A percentile compares a stretch with the other conserved stretches of the same genome.
phyloP scores from a whole-genome alignment of 2,329 filamentous ascomycete species.

The Lachnellula arida region DNA sequence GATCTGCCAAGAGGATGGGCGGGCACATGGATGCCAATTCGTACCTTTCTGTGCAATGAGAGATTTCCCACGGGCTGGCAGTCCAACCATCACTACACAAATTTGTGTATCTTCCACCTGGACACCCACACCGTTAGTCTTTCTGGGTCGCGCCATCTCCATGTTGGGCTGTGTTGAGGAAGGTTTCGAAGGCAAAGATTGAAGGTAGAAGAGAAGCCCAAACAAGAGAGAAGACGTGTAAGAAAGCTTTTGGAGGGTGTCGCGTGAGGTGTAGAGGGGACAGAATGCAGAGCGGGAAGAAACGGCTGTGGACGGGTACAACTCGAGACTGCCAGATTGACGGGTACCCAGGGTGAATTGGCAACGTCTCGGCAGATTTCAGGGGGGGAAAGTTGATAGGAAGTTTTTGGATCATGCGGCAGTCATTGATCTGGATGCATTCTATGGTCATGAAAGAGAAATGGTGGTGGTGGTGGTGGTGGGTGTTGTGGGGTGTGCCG shows the following conservation, averaged over 20 bases:
- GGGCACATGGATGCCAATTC: background rate
- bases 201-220: background rate
- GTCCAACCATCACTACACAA: conserved; percentile 97
- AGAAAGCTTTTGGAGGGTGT: conserved; percentile 7
- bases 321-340: background rate
- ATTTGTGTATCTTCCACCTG: conserved; percentile 95
- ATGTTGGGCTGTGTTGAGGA: conserved; percentile 4
- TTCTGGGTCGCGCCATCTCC: conserved; percentile 25
- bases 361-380: background rate
- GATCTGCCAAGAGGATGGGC: conserved; percentile 3
- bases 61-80: conserved; percentile 94
- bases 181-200: background rate
- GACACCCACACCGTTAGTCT: conserved; percentile 62
- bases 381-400: background rate
- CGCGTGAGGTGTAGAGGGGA: conserved; percentile 19
- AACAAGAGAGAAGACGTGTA: background rate
- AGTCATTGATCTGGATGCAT: background rate
- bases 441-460: background rate
- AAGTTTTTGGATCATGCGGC: background rate
- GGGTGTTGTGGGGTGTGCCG: too few relatives aligned
- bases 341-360: background rate
- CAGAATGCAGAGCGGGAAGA: conserved; percentile 7
- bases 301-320: conserved; percentile 15
- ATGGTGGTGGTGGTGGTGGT: background rate
- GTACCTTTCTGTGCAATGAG: conserved; percentile 96